Evolutionary conservation across 441 rosid species (phyloP), one percentile per base, ranked within the genome.

Genomic region (Erodium chrysanthum): DNA sequence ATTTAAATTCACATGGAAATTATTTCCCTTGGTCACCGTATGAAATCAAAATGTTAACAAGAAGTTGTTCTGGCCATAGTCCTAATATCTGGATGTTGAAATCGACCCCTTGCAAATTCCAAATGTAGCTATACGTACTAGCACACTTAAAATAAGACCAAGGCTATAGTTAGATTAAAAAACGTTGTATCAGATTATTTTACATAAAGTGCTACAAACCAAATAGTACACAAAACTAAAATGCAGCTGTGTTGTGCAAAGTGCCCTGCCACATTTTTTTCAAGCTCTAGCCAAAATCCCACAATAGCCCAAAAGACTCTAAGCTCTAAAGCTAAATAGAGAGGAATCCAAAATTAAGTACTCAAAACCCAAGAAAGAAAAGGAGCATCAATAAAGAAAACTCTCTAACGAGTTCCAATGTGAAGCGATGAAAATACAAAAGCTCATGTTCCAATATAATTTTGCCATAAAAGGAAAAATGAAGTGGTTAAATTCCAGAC

Each of bases 181-280:
- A 35, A 35, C 7, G 40, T 35, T 35, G 40, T 35, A 35, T 35
- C 40, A 35, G 9, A 35, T 35, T 35, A 35, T 35, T 35, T 35
- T 35, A 35, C 40, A 9, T 35, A 35, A 35, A 35, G 40, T 1
- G 40, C 40, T 35, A 35, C 40, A 35, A 35, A 35, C 40, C 40
- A 35, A 5, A 7, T 35, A 31, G 22, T 54, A 54, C 25, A 14
- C 25, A 21, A 60, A 69, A 46, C 54, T 66, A 42, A 8, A 25
- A 29, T 11, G 66, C 56, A 61, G 12, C 18, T 5, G 12, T 60
- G 31, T 42, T 40, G 58, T 65, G 12, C 12, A 46, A 48, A 44
- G 50, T 44, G 50, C 63, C 66, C 21, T 14, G 29, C 15, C 5
- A 68, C 59, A 68, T 54, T 37, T 59, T 18, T 54, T n/a, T 20